Evolutionary conservation across 2,329 filamentous ascomycete genomes (phyloP).

Genomic region (Cladobotryum mycophilum): DNA sequence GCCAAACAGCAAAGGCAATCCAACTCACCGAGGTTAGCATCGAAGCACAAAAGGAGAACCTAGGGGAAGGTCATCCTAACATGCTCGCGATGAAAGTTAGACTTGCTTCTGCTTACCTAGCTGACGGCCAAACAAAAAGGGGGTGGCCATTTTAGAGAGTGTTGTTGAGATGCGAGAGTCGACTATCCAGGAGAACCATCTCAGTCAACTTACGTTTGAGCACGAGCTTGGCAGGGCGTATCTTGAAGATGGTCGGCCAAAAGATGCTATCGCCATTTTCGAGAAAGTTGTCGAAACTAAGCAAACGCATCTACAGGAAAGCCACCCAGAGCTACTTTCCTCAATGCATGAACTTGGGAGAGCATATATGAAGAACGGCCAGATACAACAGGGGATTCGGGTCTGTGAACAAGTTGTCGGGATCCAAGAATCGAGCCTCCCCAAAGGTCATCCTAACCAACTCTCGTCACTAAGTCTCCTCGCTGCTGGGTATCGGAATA

Average conservation of each 20-base stretch:
- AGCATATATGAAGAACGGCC: conserved; percentile 5
- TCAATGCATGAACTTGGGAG: conserved; percentile 8
- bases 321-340: conserved; percentile 4
- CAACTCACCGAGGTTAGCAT: too few species aligned
- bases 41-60: too few species aligned
- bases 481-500: conserved; percentile 1
- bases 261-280: conserved; percentile 3
- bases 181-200: background rate
- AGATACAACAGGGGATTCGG: background rate
- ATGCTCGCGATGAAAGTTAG: too few species aligned
- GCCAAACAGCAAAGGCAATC: too few species aligned
- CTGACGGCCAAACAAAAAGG: too few species aligned
- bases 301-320: background rate
- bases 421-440: background rate
- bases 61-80: too few species aligned
- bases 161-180: background rate
- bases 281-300: conserved; percentile 5
- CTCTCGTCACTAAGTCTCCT: conserved; percentile 1
- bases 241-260: conserved; percentile 4
- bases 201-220: conserved; percentile 1
- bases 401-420: conserved; percentile 6
- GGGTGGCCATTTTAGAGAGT: conserved; percentile 3
- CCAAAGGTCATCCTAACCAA: conserved; percentile 2
- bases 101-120: too few species aligned
- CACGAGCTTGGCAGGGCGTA: conserved; percentile 7